These are phyloP conservation scores for Ophiosphaerella herpotricha DNA, from an alignment of 2,329 filamentous ascomycete species.

Conservation along the genomic window DNA sequence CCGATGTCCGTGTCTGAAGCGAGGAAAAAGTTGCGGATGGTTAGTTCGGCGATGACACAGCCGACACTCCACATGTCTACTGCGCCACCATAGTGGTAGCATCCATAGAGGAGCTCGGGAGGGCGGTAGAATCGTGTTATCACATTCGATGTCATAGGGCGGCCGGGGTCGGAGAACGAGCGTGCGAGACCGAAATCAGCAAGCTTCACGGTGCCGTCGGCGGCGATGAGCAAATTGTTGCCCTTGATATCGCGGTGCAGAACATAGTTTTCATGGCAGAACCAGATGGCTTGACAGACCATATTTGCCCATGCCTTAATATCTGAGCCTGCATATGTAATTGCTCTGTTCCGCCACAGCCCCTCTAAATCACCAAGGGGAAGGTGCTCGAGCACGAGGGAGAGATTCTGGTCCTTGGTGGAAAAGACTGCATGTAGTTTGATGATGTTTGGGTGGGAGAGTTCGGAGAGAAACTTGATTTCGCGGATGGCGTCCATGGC, in stretches of 20 bases:
- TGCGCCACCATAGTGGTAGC: slow-evolving; percentile 83
- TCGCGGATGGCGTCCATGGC: slow-evolving; percentile 94
- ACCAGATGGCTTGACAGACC: slow-evolving; percentile 91
- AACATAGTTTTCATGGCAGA: slow-evolving; percentile 93
- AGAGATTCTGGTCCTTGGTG: slow-evolving; percentile 94
- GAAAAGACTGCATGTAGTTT: slow-evolving; percentile 90
- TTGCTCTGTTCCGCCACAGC: slow-evolving; percentile 76
- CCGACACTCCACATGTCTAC: slow-evolving; percentile 96
- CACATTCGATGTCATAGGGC: slow-evolving; percentile 88
- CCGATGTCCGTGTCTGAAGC: slow-evolving; percentile 83
- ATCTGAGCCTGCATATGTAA: slow-evolving; percentile 84
- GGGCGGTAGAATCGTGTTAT: slow-evolving; percentile 98
- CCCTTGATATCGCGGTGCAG: slow-evolving; percentile 98
- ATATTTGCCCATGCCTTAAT: slow-evolving; percentile 99
- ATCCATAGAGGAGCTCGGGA: slow-evolving; percentile 90
- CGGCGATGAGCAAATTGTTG: slow-evolving; percentile 94
- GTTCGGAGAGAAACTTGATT: slow-evolving; percentile 92
- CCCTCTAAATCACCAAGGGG: slow-evolving; percentile 94
- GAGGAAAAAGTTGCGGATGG: slow-evolving; percentile 81
- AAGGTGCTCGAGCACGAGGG: slow-evolving; percentile 91
- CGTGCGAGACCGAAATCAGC: slow-evolving; percentile 97
- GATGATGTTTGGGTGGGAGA: slow-evolving; percentile 95
- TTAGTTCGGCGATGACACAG: slow-evolving; percentile 88
- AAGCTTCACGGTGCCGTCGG: slow-evolving; percentile 90
- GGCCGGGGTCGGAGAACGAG: slow-evolving; percentile 84